These are phyloP conservation scores for Fusarium nanum DNA, from an alignment of 2,329 filamentous ascomycete genomes.

Conservation along the genomic window DNA sequence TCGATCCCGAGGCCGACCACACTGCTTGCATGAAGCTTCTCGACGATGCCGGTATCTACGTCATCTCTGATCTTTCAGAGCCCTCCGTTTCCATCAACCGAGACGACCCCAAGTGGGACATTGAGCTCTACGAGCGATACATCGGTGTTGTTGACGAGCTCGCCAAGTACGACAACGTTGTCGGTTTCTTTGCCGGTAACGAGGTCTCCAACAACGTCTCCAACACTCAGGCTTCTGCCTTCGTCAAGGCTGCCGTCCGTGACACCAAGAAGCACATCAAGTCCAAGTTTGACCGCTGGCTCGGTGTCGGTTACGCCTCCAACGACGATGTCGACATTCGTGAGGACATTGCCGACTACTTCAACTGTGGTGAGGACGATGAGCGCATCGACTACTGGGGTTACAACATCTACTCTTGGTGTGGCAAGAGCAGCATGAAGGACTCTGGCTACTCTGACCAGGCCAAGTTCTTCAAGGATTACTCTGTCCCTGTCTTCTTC, in stretches of 20 bases:
- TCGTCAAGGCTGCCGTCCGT: constrained; percentile 96
- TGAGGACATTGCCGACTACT: constrained; percentile 86
- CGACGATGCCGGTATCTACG: constrained; percentile 89
- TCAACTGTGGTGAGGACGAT: constrained; percentile 81
- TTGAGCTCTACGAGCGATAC: constrained; percentile 83
- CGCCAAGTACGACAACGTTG: constrained; percentile 85
- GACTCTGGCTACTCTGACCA: constrained; percentile 84
- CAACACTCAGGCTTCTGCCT: constrained; percentile 92
- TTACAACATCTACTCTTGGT: constrained; percentile 99
- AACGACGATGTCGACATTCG: constrained; percentile 91
- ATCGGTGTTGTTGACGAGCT: constrained; percentile 84
- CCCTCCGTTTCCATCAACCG: constrained; percentile 88
- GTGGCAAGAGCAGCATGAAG: constrained; percentile 82
- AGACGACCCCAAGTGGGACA: constrained; percentile 81
- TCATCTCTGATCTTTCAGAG: constrained; percentile 90
- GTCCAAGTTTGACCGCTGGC: constrained; percentile 76
- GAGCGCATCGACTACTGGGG: constrained; percentile 95
- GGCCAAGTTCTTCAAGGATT: constrained; percentile 86
- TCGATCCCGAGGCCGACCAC: constrained; percentile 84
- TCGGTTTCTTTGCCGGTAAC: constrained; percentile 99
- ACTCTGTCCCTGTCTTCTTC: constrained; percentile 96
- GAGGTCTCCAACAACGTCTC: constrained; percentile 90
- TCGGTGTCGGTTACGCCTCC: constrained; percentile 95
- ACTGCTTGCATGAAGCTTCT: constrained; percentile 85
- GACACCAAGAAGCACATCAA: constrained; percentile 97